These are phyloP conservation scores for Ustilago lituana DNA, from an alignment of 1,284 basidiomycete genomes.

Conservation along the genomic window DNA sequence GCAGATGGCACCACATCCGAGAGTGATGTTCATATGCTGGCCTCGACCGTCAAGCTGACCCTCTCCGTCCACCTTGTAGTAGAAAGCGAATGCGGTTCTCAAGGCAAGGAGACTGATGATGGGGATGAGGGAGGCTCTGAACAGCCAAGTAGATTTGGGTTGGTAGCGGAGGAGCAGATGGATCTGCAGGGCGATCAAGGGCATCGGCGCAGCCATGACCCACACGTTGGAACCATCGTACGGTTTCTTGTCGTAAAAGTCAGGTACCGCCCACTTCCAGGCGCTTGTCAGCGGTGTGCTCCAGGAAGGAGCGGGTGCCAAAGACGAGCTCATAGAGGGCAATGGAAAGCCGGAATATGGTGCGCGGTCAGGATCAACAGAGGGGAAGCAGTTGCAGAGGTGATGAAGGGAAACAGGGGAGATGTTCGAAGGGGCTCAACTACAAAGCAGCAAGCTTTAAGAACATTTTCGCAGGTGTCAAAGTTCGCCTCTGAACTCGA, in stretches of 20 bases:
- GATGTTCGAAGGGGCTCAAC: too few relatives aligned
- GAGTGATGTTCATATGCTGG: constrained; percentile 26
- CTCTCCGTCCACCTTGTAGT: constrained; percentile 11
- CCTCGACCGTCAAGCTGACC: constrained; percentile 25
- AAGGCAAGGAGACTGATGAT: constrained; percentile 22
- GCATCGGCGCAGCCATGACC: constrained; percentile 8
- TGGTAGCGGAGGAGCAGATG: constrained; percentile 35
- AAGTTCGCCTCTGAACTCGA: background rate
- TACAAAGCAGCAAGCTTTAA: too few relatives aligned
- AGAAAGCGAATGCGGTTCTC: constrained; percentile 16
- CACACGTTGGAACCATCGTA: constrained; percentile 13
- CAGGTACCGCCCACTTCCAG: constrained; percentile 22
- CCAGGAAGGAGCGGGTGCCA: background rate
- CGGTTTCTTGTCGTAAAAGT: constrained; percentile 28
- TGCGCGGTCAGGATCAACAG: too few relatives aligned
- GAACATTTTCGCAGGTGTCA: background rate
- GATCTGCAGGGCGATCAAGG: constrained; percentile 25
- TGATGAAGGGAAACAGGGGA: too few relatives aligned
- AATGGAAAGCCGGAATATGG: background rate
- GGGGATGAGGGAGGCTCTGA: constrained; percentile 25
- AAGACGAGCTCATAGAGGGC: background rate
- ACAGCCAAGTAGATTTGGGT: constrained; percentile 9
- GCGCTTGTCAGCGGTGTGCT: background rate
- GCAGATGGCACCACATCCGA: constrained; percentile 17
- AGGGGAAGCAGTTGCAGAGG: too few relatives aligned